Conservation (phyloP, 352 stramenopile species). For the Phytophthora kernoviae region DNA sequence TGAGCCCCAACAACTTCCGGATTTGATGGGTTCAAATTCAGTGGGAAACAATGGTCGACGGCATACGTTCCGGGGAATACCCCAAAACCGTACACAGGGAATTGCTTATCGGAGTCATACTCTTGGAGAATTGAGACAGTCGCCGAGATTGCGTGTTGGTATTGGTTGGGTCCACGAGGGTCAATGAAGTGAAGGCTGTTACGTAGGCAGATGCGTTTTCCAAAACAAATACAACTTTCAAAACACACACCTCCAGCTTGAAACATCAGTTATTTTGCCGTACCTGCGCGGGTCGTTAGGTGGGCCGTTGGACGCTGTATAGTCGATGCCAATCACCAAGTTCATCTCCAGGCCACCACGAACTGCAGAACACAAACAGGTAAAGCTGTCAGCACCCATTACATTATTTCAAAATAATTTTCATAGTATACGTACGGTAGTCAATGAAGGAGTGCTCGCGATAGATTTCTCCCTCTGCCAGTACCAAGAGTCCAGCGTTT, state of each 20-base stretch:
- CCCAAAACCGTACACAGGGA: slow-evolving; percentile 80
- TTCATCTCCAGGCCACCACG: slow-evolving; percentile 89
- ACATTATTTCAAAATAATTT: no score
- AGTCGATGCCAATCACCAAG: slow-evolving; percentile 76
- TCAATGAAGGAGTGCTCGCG: slow-evolving; percentile 61
- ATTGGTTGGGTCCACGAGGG: slow-evolving; percentile 66
- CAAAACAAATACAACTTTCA: not conserved
- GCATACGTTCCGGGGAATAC: slow-evolving; percentile 74
- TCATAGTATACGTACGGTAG: slow-evolving; percentile 42
- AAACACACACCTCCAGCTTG: not conserved
- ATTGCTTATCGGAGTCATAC: slow-evolving; percentile 77
- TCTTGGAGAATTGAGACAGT: slow-evolving; percentile 71
- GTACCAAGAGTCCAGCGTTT: slow-evolving; percentile 56
- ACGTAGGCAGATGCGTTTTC: slow-evolving; percentile 9
- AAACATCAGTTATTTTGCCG: not conserved
- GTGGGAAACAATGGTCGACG: slow-evolving; percentile 92
- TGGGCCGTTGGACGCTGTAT: slow-evolving; percentile 72
- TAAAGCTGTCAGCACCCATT: slow-evolving; percentile 1
- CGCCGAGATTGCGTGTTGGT: slow-evolving; percentile 74
- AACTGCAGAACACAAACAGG: slow-evolving; percentile 33
- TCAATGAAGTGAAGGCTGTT: slow-evolving; percentile 73
- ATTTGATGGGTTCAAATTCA: slow-evolving; percentile 72
- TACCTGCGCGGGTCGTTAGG: slow-evolving; percentile 52
- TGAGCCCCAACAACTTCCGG: slow-evolving; percentile 74
- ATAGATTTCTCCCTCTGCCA: slow-evolving; percentile 45